Base-by-base conservation (phyloP, 441 rosid genomes). In the Euphorbia schlechtendalii region DNA sequence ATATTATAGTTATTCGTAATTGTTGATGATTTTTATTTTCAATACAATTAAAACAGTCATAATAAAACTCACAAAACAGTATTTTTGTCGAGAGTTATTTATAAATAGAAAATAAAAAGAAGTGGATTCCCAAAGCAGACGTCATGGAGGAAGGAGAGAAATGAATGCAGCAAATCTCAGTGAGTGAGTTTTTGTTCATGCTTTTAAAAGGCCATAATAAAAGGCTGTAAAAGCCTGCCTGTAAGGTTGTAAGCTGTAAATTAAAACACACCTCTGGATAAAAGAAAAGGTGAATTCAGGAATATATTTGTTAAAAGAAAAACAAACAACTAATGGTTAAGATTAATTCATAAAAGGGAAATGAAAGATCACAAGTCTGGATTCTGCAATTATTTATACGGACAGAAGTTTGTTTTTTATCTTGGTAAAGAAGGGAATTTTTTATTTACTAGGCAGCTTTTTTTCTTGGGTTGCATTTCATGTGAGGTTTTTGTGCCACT, bases 121-220 rank as follows among this genome's bases (percentile, higher is more conserved):
- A 65, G 73, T 64, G 71, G 76, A 73, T 76, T 75, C 72, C 79
- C 78, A 65, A 72, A 68, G 41, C 74, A 72, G 66, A 79, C 73
- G 83, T 73, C 83, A 79, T 71, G 71, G 73, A n/a, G 70, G 51
- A 27, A 49, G 11, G 36, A 34, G 4, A 6, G 68, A 71, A 69
- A 49, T 73, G 32, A 77, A 77, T 74, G 83, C 81, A 61, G 40
- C 68, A 77, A 73, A 75, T 70, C 86, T 71, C 77, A 74, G 69
- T 76, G 77, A 56, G 66, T 54, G 0, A 49, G 60, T 24, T 61
- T 18, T 5, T 21, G 40, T 8, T 56, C 14, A 43, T 43, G 48
- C 48, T 43, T 43, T 10, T 11, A 70, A 68, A 72, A 73, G 66
- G 53, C 56, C 43, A 68, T 36, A 45, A 32, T 7, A 3, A 3